Conservation (phyloP, 345 rosid genomes). For the Adansonia digitata region DNA sequence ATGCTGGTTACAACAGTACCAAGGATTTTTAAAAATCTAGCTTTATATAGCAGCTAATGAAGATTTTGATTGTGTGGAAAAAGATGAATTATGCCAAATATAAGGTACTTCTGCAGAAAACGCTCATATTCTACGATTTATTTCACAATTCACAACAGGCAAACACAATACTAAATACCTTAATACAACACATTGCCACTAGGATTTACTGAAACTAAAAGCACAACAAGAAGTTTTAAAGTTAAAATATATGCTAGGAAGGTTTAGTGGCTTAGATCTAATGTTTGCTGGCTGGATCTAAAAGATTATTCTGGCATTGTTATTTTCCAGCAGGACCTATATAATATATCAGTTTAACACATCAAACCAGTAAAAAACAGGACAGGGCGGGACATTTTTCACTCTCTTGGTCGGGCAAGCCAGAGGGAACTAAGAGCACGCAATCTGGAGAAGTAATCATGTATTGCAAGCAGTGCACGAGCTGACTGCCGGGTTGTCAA, state of each 20-base stretch:
- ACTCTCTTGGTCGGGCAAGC: slow-evolving; percentile 96
- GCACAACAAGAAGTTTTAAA: not conserved
- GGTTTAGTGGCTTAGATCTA: not conserved
- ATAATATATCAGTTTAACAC: slow-evolving; percentile 3
- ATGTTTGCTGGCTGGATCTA: not conserved
- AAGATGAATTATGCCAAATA: too few relatives aligned
- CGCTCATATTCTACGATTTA: too few relatives aligned
- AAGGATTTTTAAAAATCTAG: too few relatives aligned
- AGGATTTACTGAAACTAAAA: not conserved
- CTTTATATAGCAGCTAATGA: too few relatives aligned
- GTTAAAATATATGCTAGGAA: not conserved
- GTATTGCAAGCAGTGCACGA: slow-evolving; percentile 91
- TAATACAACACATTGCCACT: not conserved
- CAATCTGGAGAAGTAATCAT: slow-evolving; percentile 79
- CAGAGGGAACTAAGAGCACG: slow-evolving; percentile 98
- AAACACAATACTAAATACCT: too few relatives aligned
- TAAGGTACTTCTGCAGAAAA: too few relatives aligned
- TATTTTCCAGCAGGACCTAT: slow-evolving; percentile 14
- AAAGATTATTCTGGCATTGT: not conserved
- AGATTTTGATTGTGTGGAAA: too few relatives aligned
- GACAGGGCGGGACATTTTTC: slow-evolving; percentile 14
- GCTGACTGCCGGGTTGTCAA: slow-evolving; percentile 91
- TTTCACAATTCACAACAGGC: not conserved
- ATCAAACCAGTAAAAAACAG: not conserved
- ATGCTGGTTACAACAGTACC: too few relatives aligned